Evolutionary conservation across 163 green algal species (phyloP), one percentile per base, ranked within the genome.

Genomic region (Chlorella variabilis): DNA sequence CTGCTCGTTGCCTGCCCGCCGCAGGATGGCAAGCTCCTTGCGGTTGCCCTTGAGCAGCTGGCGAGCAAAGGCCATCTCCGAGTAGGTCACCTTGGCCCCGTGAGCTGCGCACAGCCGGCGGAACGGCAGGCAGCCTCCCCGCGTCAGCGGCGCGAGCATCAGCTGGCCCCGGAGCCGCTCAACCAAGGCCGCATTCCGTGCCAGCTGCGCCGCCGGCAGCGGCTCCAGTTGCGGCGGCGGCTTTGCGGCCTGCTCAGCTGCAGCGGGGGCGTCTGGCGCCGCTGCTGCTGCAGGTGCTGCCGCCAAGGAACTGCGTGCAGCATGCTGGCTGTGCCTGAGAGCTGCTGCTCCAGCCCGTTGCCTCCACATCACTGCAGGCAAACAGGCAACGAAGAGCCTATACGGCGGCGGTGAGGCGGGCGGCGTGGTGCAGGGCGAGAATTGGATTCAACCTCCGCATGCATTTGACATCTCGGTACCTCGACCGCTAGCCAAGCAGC

Each of bases 31-130:
- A 0, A 59, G 75, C 80, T 97, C 91, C 15, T 89, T 82, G 1
- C 69, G 59, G 75, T 94, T 84, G 9, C 90, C 88, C 77, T 87
- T 91, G 74, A 86, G 25, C 27, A 95, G 77, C 31, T 87, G 69
- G 29, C 90, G 86, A 2, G 85, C 88, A 76, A 93, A 94, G 2
- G 88, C 87, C 92, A 96, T 96, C 71, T 96, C 92, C 15, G 36
- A 27, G 54, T 91, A 85, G 1, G 88, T 92, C 4, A 90, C 84
- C 27, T 91, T 75, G 31, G 85, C 87, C 0, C 91, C 92, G 82
- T 94, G 93, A 34, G 93, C 84, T 7, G 81, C 75, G 80, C 90
- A 95, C 3, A 96, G 87, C 25, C 86, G 79, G 25, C 93, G 83
- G 80, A 96, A 97, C 0, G 93, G 93, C 36, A 96, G 48, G 67